Conservation (phyloP, 73 alveolate genomes). For the Uronychia setigera region DNA sequence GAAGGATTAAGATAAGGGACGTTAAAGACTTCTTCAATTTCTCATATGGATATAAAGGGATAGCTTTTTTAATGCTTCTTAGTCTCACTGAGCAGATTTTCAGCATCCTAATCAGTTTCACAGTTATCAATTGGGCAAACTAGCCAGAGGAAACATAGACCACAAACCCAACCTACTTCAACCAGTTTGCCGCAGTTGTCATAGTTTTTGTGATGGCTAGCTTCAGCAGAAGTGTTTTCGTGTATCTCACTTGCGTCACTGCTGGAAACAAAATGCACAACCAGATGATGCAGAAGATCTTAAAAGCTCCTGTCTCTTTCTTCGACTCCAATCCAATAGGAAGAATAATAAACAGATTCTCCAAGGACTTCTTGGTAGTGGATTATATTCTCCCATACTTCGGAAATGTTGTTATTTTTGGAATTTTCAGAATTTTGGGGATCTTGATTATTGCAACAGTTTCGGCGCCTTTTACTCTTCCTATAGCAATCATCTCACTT, state of each 20-base stretch:
- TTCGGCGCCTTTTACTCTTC: not conserved
- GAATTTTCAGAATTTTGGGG: slow-evolving; percentile 20
- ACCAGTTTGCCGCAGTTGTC: not conserved
- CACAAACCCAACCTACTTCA: not conserved
- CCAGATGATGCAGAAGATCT: not conserved
- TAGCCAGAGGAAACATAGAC: not conserved
- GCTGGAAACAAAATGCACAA: not conserved
- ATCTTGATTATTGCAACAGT: slow-evolving; percentile 28
- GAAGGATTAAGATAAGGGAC: not conserved
- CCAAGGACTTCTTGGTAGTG: slow-evolving; percentile 64
- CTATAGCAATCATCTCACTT: not conserved
- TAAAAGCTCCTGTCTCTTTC: slow-evolving; percentile 46
- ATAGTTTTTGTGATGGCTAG: not conserved
- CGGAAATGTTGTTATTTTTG: not conserved
- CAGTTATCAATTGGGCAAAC: not conserved
- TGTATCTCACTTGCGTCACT: not conserved
- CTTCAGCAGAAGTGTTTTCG: not conserved
- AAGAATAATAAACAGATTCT: slow-evolving; percentile 79
- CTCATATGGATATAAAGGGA: not conserved
- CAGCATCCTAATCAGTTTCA: not conserved
- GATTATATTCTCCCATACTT: slow-evolving; percentile 6
- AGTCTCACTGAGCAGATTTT: not conserved
- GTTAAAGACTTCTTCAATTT: not conserved
- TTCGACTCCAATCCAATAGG: slow-evolving; percentile 90
- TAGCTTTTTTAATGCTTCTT: not conserved